Evolutionary conservation across 2,329 filamentous ascomycete species (phyloP).

Genomic region (Chrysoporthe deuterocubensis): DNA sequence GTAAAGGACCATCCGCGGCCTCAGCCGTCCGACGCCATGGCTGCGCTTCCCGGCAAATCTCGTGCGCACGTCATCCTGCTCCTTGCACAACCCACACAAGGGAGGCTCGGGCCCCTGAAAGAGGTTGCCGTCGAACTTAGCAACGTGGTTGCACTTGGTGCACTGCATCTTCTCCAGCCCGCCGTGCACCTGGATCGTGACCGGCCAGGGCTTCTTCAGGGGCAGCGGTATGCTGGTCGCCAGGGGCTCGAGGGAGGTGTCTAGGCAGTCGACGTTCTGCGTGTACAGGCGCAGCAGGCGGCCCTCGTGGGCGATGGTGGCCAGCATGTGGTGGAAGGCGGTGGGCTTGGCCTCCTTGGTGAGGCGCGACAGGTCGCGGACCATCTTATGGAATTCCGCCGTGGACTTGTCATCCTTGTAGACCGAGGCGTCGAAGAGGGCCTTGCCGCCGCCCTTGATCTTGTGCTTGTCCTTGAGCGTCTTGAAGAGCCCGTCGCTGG

Average conservation of each 20-base stretch:
- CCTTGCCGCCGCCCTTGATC: conserved; percentile 89
- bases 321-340: conserved; percentile 89
- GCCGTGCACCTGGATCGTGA: conserved; percentile 90
- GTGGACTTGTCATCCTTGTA: conserved; percentile 92
- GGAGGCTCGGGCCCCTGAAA: conserved; percentile 87
- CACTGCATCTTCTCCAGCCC: conserved; percentile 96
- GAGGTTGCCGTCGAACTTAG: conserved; percentile 74
- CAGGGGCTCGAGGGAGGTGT: conserved; percentile 80
- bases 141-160: conserved; percentile 82
- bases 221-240: conserved; percentile 80
- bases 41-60: conserved; percentile 81
- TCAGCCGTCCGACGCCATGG: conserved; percentile 86
- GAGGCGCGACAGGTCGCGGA: conserved; percentile 81
- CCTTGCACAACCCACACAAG: conserved; percentile 74
- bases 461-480: conserved; percentile 86
- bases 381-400: conserved; percentile 93
- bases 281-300: conserved; percentile 90
- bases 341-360: conserved; percentile 80
- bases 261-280: conserved; percentile 96
- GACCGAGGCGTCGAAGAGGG: conserved; percentile 95
- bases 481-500: conserved; percentile 85
- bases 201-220: conserved; percentile 87
- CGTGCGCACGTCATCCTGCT: conserved; percentile 76
- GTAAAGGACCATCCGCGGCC: conserved; percentile 94
- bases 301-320: conserved; percentile 84